These are phyloP conservation scores for Hypoxylon sp. DNA, from an alignment of 2,329 filamentous ascomycete genomes.

Conservation along the genomic window DNA sequence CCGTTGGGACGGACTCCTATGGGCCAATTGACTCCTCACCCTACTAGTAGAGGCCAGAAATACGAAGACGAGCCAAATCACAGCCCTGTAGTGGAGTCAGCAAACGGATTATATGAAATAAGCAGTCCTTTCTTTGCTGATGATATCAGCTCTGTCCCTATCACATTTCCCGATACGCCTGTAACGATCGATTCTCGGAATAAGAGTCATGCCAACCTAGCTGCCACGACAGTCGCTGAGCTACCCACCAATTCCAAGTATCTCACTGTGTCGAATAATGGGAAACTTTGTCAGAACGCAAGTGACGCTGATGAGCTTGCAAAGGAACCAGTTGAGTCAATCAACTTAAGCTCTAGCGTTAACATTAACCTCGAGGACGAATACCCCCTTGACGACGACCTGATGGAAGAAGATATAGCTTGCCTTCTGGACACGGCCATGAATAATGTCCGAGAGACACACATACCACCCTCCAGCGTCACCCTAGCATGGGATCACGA, in stretches of 20 bases:
- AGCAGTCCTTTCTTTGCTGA: background rate
- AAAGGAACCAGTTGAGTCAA: background rate
- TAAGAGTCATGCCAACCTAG: background rate
- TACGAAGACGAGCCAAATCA: background rate
- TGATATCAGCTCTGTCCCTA: background rate
- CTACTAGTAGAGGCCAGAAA: slow-evolving; percentile 9
- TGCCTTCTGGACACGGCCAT: slow-evolving; percentile 36
- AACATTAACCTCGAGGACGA: slow-evolving; percentile 36
- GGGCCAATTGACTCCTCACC: slow-evolving; percentile 40
- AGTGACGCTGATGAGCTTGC: background rate
- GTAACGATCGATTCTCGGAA: slow-evolving; percentile 10
- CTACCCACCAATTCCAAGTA: background rate
- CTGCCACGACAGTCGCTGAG: background rate
- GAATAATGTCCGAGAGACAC: slow-evolving; percentile 38
- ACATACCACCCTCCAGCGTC: slow-evolving; percentile 55
- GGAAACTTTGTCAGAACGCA: background rate
- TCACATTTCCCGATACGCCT: slow-evolving; percentile 1
- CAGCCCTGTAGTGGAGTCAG: background rate
- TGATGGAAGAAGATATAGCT: slow-evolving; percentile 50
- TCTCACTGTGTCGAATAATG: background rate
- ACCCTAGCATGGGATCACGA: slow-evolving; percentile 53
- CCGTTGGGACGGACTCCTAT: slow-evolving; percentile 33
- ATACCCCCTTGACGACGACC: slow-evolving; percentile 48
- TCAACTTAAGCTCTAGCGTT: background rate
- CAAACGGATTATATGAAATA: background rate